phyloP scores from a whole-genome alignment of 2,329 filamentous ascomycete species.

The Phaeophleospora eucalypticola region DNA sequence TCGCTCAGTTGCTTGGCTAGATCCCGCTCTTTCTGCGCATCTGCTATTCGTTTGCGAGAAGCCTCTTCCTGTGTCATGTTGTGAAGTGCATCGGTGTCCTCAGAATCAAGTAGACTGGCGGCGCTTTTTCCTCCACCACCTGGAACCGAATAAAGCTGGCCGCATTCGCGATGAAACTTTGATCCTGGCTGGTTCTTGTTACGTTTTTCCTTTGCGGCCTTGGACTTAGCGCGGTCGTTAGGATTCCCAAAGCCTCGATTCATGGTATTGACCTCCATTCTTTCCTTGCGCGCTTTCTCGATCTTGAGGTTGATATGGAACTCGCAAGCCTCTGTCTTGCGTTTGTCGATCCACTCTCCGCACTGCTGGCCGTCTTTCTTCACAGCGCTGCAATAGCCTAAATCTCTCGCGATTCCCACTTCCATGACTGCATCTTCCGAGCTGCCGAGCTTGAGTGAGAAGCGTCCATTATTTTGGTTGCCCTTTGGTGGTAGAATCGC shows the following conservation, averaged over 20 bases:
- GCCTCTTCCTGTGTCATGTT: constrained; percentile 55
- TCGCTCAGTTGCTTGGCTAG: constrained; percentile 64
- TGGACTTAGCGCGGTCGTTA: constrained; percentile 13
- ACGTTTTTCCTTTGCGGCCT: constrained; percentile 7
- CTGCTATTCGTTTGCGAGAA: constrained; percentile 60
- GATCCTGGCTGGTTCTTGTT: constrained; percentile 29
- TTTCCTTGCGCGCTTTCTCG: constrained; percentile 61
- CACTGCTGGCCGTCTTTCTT: constrained; percentile 82
- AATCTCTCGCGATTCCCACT: constrained; percentile 75
- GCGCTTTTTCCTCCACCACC: constrained; percentile 42
- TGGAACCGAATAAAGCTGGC: constrained; percentile 42
- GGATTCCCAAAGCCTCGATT: constrained; percentile 27
- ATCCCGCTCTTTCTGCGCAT: constrained; percentile 67
- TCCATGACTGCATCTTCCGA: constrained; percentile 88
- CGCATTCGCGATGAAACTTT: constrained; percentile 58
- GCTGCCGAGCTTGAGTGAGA: constrained; percentile 79
- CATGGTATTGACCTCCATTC: constrained; percentile 77
- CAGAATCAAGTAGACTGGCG: constrained; percentile 62
- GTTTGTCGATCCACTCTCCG: constrained; percentile 77
- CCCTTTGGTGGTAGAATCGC: constrained; percentile 81
- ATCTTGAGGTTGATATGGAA: constrained; percentile 84
- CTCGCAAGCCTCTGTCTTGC: constrained; percentile 86
- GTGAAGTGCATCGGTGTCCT: constrained; percentile 54
- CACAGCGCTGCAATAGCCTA: constrained; percentile 81
- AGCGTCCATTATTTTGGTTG: constrained; percentile 72